Conservation (phyloP, 2,329 filamentous ascomycete genomes). For the Aspergillus phoenicis region DNA sequence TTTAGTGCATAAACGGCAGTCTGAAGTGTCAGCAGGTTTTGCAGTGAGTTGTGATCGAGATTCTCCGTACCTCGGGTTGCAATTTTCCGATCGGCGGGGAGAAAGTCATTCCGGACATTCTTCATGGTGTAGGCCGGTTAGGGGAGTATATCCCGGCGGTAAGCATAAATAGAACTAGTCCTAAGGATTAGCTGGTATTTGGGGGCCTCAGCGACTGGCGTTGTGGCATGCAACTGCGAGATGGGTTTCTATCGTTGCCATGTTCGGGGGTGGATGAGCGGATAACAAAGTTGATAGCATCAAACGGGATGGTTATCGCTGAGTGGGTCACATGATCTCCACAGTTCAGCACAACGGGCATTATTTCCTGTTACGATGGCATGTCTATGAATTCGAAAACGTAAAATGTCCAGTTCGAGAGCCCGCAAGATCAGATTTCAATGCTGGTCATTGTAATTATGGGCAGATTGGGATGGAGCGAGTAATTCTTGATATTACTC, state of each 20-base stretch:
- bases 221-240: too few relatives aligned
- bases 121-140: neutral
- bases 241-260: too few relatives aligned
- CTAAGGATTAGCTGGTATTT: neutral
- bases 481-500: neutral
- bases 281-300: too few relatives aligned
- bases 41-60: neutral
- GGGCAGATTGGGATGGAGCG: neutral
- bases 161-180: neutral
- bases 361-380: too few relatives aligned
- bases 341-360: too few relatives aligned
- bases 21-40: conserved; percentile 17
- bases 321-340: too few relatives aligned
- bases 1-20: conserved; percentile 40
- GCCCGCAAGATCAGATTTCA: too few relatives aligned
- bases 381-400: too few relatives aligned
- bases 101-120: conserved; percentile 20
- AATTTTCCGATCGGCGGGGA: conserved; percentile 16
- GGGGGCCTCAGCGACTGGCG: too few relatives aligned
- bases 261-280: too few relatives aligned
- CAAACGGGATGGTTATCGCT: too few relatives aligned
- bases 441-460: neutral
- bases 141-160: neutral
- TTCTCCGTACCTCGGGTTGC: conserved; percentile 16
- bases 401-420: too few relatives aligned